These are phyloP conservation scores for Agroathelia rolfsii DNA, from an alignment of 1,284 basidiomycete species.

Conservation along the genomic window DNA sequence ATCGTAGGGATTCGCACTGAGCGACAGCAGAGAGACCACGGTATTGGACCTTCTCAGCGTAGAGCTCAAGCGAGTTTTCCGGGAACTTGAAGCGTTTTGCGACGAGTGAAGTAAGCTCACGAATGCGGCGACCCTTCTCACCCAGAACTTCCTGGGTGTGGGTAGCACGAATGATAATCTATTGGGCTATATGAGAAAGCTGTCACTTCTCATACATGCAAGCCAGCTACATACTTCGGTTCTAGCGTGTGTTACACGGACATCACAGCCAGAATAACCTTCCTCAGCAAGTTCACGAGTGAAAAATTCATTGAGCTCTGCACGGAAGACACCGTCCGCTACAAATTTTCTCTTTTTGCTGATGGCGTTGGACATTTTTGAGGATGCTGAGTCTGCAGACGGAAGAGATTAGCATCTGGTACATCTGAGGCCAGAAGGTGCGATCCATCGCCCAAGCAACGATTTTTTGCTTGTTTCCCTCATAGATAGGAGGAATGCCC, in stretches of 20 bases:
- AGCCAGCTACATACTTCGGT: slow-evolving; percentile 63
- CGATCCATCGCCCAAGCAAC: slow-evolving; percentile 8
- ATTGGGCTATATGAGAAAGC: slow-evolving; percentile 7
- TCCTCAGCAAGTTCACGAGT: slow-evolving; percentile 98
- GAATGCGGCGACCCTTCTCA: slow-evolving; percentile 98
- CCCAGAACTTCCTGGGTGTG: slow-evolving; percentile 99
- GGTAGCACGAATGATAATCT: slow-evolving; percentile 99
- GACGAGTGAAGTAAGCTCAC: slow-evolving; percentile 96
- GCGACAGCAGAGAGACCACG: slow-evolving; percentile 98
- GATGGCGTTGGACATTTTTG: slow-evolving; percentile 74
- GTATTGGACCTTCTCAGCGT: slow-evolving; percentile 99
- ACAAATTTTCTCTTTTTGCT: slow-evolving; percentile 98
- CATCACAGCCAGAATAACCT: slow-evolving; percentile 99
- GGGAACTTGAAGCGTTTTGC: slow-evolving; percentile 99
- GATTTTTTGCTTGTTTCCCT: not conserved
- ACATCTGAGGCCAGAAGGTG: slow-evolving; percentile 4
- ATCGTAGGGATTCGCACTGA: slow-evolving; percentile 96
- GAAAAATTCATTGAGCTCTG: slow-evolving; percentile 98
- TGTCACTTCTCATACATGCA: slow-evolving; percentile 4
- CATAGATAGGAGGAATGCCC: too few species aligned
- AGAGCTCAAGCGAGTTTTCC: slow-evolving; percentile 97
- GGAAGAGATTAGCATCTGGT: slow-evolving; percentile 4
- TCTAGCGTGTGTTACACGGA: slow-evolving; percentile 97
- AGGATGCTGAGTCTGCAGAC: slow-evolving; percentile 7
- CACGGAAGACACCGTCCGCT: slow-evolving; percentile 97